phyloP scores from a whole-genome alignment of 805 yeast species.

The Teunomyces aglyptinius region DNA sequence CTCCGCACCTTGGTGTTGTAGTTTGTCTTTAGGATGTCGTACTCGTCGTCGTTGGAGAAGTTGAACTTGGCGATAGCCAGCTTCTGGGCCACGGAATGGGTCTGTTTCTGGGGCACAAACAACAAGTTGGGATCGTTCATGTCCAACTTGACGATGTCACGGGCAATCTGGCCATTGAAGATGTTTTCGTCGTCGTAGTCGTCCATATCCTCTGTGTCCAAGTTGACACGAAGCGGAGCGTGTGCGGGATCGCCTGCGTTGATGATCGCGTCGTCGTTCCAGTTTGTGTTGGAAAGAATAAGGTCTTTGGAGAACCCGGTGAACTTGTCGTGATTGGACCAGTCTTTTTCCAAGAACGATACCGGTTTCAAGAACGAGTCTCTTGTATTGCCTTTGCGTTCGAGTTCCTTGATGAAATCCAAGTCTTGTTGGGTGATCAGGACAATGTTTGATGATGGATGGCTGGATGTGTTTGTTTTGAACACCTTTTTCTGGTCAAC shows the following conservation, averaged over 20 bases:
- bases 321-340: slow-evolving; percentile 37
- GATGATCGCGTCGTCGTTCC: slow-evolving; percentile 69
- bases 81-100: slow-evolving; percentile 42
- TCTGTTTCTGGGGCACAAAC: slow-evolving; percentile 49
- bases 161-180: slow-evolving; percentile 61
- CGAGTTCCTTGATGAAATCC: slow-evolving; percentile 28
- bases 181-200: slow-evolving; percentile 61
- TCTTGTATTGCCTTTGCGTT: slow-evolving; percentile 14
- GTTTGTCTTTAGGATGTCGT: slow-evolving; percentile 77
- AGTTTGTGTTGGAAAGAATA: slow-evolving; percentile 68
- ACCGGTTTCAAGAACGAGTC: slow-evolving; percentile 21
- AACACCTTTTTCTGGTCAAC: slow-evolving; percentile 58
- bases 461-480: no score
- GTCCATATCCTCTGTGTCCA: slow-evolving; percentile 14
- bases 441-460: no score
- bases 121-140: slow-evolving; percentile 80
- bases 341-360: slow-evolving; percentile 32
- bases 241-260: slow-evolving; percentile 40
- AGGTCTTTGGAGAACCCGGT: slow-evolving; percentile 51
- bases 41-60: slow-evolving; percentile 84
- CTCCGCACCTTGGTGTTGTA: slow-evolving; percentile 91
- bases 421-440: slow-evolving; percentile 35
- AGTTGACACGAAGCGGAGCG: slow-evolving; percentile 15
- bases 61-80: slow-evolving; percentile 62
- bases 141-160: slow-evolving; percentile 56